A percentile compares a stretch with the other conserved stretches of the same genome.
Evolutionary conservation across 169 alveolate species (phyloP).

Genomic region (Eimeria praecox): DNA sequence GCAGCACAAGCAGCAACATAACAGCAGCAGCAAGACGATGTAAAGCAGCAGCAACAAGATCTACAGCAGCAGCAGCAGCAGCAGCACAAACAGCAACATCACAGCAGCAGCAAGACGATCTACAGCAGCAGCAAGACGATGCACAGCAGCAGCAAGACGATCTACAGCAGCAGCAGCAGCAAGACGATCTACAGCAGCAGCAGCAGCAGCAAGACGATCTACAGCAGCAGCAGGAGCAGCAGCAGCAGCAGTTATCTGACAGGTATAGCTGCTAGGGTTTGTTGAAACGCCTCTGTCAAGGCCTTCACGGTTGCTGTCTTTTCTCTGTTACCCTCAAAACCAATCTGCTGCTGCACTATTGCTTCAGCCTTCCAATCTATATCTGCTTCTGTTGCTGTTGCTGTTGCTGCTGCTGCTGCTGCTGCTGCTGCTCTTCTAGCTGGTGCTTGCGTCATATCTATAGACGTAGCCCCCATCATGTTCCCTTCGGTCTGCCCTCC

Average conservation of each 20-base stretch:
- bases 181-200: neutral
- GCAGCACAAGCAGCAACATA: neutral
- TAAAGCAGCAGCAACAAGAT: slow-evolving; percentile 2
- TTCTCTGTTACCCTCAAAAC: slow-evolving; percentile 39
- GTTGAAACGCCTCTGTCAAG: slow-evolving; percentile 47
- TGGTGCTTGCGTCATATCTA: slow-evolving; percentile 35
- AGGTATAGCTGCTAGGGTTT: slow-evolving; percentile 34
- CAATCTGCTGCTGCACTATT: slow-evolving; percentile 41
- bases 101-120: neutral
- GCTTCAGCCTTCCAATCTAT: slow-evolving; percentile 18
- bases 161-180: neutral
- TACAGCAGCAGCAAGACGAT: neutral
- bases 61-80: slow-evolving; percentile 41
- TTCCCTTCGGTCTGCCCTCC: slow-evolving; percentile 53
- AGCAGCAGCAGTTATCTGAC: slow-evolving; percentile 16
- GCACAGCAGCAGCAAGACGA: slow-evolving; percentile 15
- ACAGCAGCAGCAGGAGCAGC: slow-evolving; percentile 49
- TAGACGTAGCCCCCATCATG: slow-evolving; percentile 1
- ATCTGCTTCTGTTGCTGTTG: neutral
- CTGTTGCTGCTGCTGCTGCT: slow-evolving; percentile 5
- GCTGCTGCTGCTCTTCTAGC: slow-evolving; percentile 22
- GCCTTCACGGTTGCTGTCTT: slow-evolving; percentile 3
- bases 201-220: neutral
- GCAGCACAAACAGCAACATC: neutral
- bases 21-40: neutral